Percentiles rank a stretch among this genome's conserved stretches.
phyloP scores from a whole-genome alignment of 441 rosid genomes.

The Rhodomyrtus psidioides region DNA sequence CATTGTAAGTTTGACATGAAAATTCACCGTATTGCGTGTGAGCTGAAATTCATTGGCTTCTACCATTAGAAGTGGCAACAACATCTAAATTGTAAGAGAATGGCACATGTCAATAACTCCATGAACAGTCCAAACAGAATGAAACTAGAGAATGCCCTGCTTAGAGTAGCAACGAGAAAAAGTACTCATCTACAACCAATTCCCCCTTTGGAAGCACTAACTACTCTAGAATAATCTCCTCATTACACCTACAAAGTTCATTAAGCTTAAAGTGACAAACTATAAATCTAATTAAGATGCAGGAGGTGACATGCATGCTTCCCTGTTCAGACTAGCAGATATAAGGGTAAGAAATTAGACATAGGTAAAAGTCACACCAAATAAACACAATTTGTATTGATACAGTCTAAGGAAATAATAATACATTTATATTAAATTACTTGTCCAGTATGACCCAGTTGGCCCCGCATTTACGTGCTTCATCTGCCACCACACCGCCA shows the following conservation, averaged over 20 bases:
- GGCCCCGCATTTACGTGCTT: slow-evolving; percentile 48
- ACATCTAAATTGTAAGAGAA: not conserved
- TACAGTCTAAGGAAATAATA: slow-evolving; percentile 26
- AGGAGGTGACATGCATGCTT: not conserved
- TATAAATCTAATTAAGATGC: not conserved
- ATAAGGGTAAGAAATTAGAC: not conserved
- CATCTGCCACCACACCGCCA: slow-evolving; percentile 46
- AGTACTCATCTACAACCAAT: not conserved
- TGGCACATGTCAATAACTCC: not conserved
- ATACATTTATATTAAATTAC: slow-evolving; percentile 60
- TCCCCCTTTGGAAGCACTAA: not conserved
- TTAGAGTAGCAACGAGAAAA: not conserved
- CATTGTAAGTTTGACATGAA: not conserved
- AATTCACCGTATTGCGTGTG: not conserved
- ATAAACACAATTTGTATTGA: not conserved
- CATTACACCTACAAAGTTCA: not conserved
- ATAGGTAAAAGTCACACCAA: not conserved
- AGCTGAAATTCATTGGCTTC: not conserved
- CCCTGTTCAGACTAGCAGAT: not conserved
- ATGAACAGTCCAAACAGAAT: not conserved
- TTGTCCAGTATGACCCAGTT: slow-evolving; percentile 81
- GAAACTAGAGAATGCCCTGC: not conserved
- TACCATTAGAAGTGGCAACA: not conserved
- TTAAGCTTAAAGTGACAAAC: not conserved
- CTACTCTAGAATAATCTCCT: not conserved